Evolutionary conservation across 495 filamentous ascomycete species (phyloP).

Genomic region (Thozetella sp.): DNA sequence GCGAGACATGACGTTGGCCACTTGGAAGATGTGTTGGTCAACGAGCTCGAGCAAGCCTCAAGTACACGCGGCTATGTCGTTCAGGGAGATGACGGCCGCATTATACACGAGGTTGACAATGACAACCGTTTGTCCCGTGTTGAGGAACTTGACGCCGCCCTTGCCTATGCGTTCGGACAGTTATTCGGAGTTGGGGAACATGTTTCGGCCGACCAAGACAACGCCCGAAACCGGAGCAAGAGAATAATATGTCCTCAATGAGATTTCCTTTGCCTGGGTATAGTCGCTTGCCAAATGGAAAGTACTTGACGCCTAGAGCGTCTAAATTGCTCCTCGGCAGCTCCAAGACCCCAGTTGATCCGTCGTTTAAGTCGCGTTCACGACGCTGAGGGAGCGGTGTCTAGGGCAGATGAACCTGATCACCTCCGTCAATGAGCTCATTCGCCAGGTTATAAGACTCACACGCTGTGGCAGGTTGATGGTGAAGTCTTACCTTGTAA

Average conservation of each 20-base stretch:
- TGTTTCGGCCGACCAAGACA: slow-evolving; percentile 5
- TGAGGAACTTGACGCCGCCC: background rate
- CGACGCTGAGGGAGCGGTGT: slow-evolving; percentile 48
- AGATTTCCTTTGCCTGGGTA: slow-evolving; percentile 21
- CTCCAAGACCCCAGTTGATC: slow-evolving; percentile 47
- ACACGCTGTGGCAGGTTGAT: slow-evolving; percentile 45
- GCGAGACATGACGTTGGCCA: slow-evolving; percentile 54
- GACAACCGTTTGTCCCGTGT: background rate
- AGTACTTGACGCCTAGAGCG: background rate
- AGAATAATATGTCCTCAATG: slow-evolving; percentile 38
- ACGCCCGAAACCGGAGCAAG: slow-evolving; percentile 34
- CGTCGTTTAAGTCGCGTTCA: slow-evolving; percentile 53
- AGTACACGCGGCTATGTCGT: slow-evolving; percentile 48
- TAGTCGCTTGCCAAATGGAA: background rate
- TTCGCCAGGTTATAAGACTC: slow-evolving; percentile 41
- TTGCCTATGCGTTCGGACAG: background rate
- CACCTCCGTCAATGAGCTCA: slow-evolving; percentile 43
- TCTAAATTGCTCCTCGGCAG: slow-evolving; percentile 31
- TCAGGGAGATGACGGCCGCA: slow-evolving; percentile 49
- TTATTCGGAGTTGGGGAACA: slow-evolving; percentile 5
- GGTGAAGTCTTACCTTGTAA: slow-evolving; percentile 46
- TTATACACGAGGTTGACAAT: slow-evolving; percentile 7
- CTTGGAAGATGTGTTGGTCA: slow-evolving; percentile 39
- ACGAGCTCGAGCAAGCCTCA: slow-evolving; percentile 55
- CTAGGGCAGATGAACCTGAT: slow-evolving; percentile 48